Evolutionary conservation across 805 yeast genomes (phyloP), one percentile per base, ranked within the genome.

Genomic region (Hanseniaspora jakobsenii): DNA sequence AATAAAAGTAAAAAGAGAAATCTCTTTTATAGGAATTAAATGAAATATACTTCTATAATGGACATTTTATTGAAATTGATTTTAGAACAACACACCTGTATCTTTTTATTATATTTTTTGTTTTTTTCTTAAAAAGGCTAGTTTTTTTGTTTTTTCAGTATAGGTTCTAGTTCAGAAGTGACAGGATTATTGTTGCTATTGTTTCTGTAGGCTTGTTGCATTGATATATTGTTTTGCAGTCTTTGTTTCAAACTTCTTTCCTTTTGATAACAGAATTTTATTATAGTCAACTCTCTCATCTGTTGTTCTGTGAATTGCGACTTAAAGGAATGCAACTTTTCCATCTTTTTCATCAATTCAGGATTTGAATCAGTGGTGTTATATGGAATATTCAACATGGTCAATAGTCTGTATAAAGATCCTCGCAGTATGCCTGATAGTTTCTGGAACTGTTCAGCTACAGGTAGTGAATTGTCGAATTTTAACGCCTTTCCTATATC

Each of bases 361-460:
- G 46, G 46, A 18, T 42, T 42, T 5, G 46, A 28, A 16, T 42
- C 46, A 13, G 46, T 35, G 13, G 41, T 7, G 23, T 32, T 43
- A 18, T 24, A 36, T 36, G 47, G 47, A n/a, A 43, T 43, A 6
- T 43, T 36, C 21, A 36, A 43, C 47, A 42, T 42, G 2, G 46
- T 13, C 4, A 42, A 32, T 8, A 42, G 27, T 35, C 46, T 42
- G 17, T 35, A 42, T 22, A 42, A 23, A 10, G 46, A 42, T 3
- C 36, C 39, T 35, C 46, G 27, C 18, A 42, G 13, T 7, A 42
- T 42, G 22, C 19, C 21, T 6, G 46, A 42, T 4, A 42, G 19
- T 24, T 42, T 42, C 23, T 42, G 31, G 16, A 42, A 42, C 18
- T 42, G 39, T 17, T 42, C 46, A 35, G 46, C 31, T 10, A 42